These are phyloP conservation scores for Medicago arabica DNA, from an alignment of 306 rosid genomes.

Conservation along the genomic window DNA sequence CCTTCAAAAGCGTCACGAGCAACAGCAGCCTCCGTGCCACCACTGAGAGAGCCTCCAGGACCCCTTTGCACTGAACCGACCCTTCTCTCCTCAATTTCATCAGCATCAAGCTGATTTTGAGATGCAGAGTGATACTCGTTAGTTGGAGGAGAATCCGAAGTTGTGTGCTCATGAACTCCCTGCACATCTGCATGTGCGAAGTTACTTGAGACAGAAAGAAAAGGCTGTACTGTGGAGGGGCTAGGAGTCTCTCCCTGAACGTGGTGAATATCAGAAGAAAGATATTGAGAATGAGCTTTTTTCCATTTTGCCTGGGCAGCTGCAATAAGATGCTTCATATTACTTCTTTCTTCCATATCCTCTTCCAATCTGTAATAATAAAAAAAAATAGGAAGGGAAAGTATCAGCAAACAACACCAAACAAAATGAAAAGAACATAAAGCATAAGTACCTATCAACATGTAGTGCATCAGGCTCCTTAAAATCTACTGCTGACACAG, in stretches of 20 bases:
- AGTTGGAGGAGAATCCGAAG: slow-evolving; percentile 68
- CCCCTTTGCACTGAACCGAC: slow-evolving; percentile 74
- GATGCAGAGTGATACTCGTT: slow-evolving; percentile 57
- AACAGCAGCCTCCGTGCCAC: slow-evolving; percentile 98
- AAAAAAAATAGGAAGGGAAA: slow-evolving; percentile 26
- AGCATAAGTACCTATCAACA: slow-evolving; percentile 64
- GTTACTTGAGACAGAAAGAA: slow-evolving; percentile 59
- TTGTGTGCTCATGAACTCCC: slow-evolving; percentile 56
- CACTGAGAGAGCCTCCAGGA: slow-evolving; percentile 81
- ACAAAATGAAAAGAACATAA: slow-evolving; percentile 15
- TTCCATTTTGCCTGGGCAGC: slow-evolving; percentile 93
- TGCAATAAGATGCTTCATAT: slow-evolving; percentile 88
- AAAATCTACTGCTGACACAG: slow-evolving; percentile 51
- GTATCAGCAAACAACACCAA: slow-evolving; percentile 23
- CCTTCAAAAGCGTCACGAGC: slow-evolving; percentile 99
- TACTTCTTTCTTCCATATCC: slow-evolving; percentile 56
- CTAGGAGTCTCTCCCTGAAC: slow-evolving; percentile 74
- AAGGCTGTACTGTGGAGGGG: slow-evolving; percentile 66
- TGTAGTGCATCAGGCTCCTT: slow-evolving; percentile 59
- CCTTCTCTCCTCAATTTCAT: slow-evolving; percentile 79
- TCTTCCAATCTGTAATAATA: slow-evolving; percentile 58
- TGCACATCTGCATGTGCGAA: slow-evolving; percentile 57
- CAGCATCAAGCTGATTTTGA: slow-evolving; percentile 66
- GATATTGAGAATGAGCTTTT: slow-evolving; percentile 67
- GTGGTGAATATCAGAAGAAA: slow-evolving; percentile 56